A percentile compares a stretch with the other conserved stretches of the same genome.
These are phyloP conservation scores for Hymenoscyphus fraxineus DNA, from an alignment of 2,329 filamentous ascomycete species.

Conservation along the genomic window DNA sequence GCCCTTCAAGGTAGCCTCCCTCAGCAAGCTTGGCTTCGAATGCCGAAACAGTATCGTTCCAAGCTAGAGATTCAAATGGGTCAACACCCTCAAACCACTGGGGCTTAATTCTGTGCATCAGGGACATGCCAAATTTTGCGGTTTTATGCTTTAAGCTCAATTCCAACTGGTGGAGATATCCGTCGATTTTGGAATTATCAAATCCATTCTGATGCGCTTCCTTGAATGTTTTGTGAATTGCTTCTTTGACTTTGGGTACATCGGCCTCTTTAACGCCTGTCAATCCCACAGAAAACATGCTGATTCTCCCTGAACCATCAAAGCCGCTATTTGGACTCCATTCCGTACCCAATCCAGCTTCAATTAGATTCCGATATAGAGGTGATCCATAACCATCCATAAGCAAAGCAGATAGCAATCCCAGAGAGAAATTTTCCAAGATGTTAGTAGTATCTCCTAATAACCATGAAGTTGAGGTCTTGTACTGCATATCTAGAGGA, in stretches of 20 bases:
- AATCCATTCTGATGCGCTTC: slow-evolving; percentile 74
- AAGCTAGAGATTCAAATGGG: slow-evolving; percentile 84
- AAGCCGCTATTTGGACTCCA: slow-evolving; percentile 95
- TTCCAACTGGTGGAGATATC: slow-evolving; percentile 89
- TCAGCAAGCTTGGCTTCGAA: slow-evolving; percentile 76
- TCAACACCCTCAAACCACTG: slow-evolving; percentile 96
- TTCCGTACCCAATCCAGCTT: slow-evolving; percentile 84
- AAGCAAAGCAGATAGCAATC: slow-evolving; percentile 76
- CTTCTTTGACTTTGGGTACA: slow-evolving; percentile 70
- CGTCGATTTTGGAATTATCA: slow-evolving; percentile 85
- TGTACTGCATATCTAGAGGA: slow-evolving; percentile 81
- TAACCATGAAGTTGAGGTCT: slow-evolving; percentile 92
- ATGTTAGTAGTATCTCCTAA: slow-evolving; percentile 79
- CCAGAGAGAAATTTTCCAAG: slow-evolving; percentile 82
- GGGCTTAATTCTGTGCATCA: slow-evolving; percentile 83
- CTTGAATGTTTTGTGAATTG: slow-evolving; percentile 67
- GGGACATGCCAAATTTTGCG: slow-evolving; percentile 85
- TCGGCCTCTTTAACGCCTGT: slow-evolving; percentile 84
- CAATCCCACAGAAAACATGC: slow-evolving; percentile 85
- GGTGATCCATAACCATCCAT: slow-evolving; percentile 96
- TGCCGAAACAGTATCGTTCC: slow-evolving; percentile 80
- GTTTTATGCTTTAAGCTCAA: slow-evolving; percentile 95
- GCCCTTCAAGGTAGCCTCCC: slow-evolving; percentile 74
- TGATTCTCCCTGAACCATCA: slow-evolving; percentile 70
- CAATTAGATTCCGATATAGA: slow-evolving; percentile 82